These are phyloP conservation scores for Micractinium sp. DNA, from an alignment of 139 green algal species.

Conservation along the genomic window DNA sequence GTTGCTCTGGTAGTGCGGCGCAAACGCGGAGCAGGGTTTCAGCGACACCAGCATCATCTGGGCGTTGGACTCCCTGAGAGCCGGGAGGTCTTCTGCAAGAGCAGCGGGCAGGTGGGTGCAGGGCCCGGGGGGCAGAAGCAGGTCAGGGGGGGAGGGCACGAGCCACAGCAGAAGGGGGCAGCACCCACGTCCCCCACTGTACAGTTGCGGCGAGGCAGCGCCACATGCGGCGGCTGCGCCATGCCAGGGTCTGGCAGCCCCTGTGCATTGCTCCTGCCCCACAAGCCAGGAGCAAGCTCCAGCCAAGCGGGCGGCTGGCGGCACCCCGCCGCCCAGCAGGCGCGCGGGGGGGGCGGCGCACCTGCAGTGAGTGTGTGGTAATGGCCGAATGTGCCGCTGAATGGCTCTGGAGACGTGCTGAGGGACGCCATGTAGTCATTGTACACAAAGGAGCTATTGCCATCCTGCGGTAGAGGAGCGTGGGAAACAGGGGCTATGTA, in stretches of 20 bases:
- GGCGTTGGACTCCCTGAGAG: neutral
- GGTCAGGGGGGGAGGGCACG: neutral
- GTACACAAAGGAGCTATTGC: neutral
- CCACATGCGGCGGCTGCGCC: neutral
- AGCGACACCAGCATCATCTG: constrained; percentile 4
- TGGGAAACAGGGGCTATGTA: neutral
- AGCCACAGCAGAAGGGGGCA: too few species aligned
- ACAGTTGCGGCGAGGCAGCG: neutral
- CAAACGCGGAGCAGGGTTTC: neutral
- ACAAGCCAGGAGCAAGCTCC: neutral
- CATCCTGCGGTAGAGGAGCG: neutral
- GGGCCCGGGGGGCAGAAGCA: neutral
- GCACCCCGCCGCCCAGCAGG: too few species aligned
- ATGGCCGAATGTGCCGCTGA: neutral
- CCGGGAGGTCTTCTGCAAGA: neutral
- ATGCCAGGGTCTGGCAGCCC: neutral
- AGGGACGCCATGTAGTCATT: constrained; percentile 11
- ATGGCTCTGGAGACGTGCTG: neutral
- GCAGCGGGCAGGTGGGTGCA: neutral
- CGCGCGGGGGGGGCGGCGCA: neutral
- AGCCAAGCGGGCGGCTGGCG: neutral
- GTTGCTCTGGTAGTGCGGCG: constrained; percentile 28
- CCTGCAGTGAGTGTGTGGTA: constrained; percentile 8
- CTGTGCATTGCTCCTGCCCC: too few species aligned
- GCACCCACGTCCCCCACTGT: neutral